Base-by-base conservation (phyloP, 2,329 filamentous ascomycete genomes). In the Diaporthe citri region DNA sequence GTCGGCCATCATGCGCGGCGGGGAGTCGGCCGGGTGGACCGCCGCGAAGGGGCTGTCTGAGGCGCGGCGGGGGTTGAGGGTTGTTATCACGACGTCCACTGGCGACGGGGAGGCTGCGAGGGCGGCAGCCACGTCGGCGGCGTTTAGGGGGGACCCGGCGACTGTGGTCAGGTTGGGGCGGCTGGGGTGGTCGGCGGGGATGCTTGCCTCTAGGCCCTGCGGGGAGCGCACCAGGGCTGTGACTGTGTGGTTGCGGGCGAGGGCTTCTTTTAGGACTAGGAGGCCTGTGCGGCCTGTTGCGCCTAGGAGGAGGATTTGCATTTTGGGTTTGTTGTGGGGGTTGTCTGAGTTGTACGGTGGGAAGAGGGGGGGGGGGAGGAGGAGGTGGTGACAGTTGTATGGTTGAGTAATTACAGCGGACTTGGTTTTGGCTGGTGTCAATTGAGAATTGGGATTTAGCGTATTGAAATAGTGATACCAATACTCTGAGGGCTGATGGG, bases 251-350 rank as follows among this genome's bases (percentile, higher is more conserved):
- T 81, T 81, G 72, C 83, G 82, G 22, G 78, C 76, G 31, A 87
- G 80, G 6, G 86, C 71, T 75, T 86, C 82, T 25, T 80, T 79
- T 25, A 87, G 80, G 41, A 87, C 84, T 15, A 84, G 82, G 74
- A 83, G 80, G 79, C 86, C 86, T 4, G 84, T 86, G 20, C 85
- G 84, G 46, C 86, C 85, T 76, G 81, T 86, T 67, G 83, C 83
- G 70, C 85, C 86, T n/a, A 87, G 80, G 20, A 87, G 82, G 62
- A 87, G 81, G 74, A 86, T 81, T 75, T 84, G 81, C 83, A 85
- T 85, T 59, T 75, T 25, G 31, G 39, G 17, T 28, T 10, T 15
- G 51, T 39, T 31, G 52, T 31, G 10, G 20, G 51, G 46, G n/a
- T 0, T 48, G 17, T 22, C n/a, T n/a, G 4, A 4, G 9, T 57